Evolutionary conservation across 805 yeast genomes (phyloP), one percentile per base, ranked within the genome.

Genomic region (Nakazawaea wyomingensis): DNA sequence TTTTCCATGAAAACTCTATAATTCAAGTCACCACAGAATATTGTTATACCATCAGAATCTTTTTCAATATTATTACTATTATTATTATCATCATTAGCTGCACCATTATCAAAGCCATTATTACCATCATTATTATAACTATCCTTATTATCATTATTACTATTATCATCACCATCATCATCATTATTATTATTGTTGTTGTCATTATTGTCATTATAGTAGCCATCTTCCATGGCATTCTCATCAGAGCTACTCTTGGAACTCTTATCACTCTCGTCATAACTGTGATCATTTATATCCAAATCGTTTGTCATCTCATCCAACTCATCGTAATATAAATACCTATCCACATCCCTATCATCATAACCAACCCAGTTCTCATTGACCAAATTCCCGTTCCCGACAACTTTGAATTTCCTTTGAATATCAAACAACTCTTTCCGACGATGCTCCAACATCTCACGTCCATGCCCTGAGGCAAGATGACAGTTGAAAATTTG

Each of bases 11-110:
- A 51, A 0, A 64, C 53, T 37, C 85, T 61, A 50, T 74, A 78
- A 51, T 79, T 78, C 44, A 78, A 54, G 50, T 78, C 85, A 6
- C 85, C 85, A 22, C 70, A 61, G 10, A 72, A 56, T 18, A 78
- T 55, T 0, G 67, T 53, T 22, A 55, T 43, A 17, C 62, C 50
- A 27, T 34, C 27, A 5, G 4, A 16, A 6, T 24, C 17, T 37
- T 52, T 57, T 10, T 50, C 50, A 3, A 44, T 48, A 17, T 52
- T 46, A 21, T 52, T 47, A 8, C 39, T 6, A 7, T 20, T 5
- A 34, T 43, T 3, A 28, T 28, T n/a, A 49, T 37, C 26, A 24
- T 24, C 11, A 24, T 24, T 24, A 24, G 8, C 3, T 2, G 2
- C 27, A 9, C 11, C 11, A 9, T 24, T 24, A 11, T 24, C 11